A percentile compares a stretch with the other conserved stretches of the same genome.
phyloP scores from a whole-genome alignment of 2,329 filamentous ascomycete species.

The Knufia petricola region DNA sequence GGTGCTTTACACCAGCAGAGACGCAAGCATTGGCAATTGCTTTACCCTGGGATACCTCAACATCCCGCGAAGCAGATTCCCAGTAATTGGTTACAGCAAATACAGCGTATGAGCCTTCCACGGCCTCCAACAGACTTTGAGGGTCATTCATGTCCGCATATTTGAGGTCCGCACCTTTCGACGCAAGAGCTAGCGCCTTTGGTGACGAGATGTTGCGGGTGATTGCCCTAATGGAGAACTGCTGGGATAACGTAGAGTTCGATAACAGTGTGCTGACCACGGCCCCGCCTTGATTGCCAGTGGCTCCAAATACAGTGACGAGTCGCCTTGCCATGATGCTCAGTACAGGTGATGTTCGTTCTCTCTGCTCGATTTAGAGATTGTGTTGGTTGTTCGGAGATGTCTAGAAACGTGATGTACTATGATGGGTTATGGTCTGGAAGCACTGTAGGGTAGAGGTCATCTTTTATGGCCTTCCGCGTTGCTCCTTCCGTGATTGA shows the following conservation, averaged over 20 bases:
- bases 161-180: constrained; percentile 28
- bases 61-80: constrained; percentile 32
- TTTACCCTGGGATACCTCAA: constrained; percentile 29
- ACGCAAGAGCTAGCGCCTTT: constrained; percentile 24
- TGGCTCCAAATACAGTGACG: constrained; percentile 43
- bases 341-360: neutral
- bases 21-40: constrained; percentile 32
- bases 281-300: constrained; percentile 44
- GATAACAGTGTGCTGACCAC: constrained; percentile 38
- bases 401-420: neutral
- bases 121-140: constrained; percentile 32
- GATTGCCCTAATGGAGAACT: constrained; percentile 43
- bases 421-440: too few species aligned
- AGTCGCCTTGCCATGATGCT: constrained; percentile 22
- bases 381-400: neutral
- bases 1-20: constrained; percentile 29
- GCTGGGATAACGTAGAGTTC: constrained; percentile 35
- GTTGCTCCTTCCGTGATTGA: too few species aligned
- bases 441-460: too few species aligned
- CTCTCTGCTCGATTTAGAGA: neutral
- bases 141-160: constrained; percentile 32
- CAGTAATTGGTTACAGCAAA: constrained; percentile 42
- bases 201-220: constrained; percentile 37
- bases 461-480: too few species aligned
- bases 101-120: constrained; percentile 39